Evolutionary conservation across 371 early-diverging fungal genomes (phyloP), one percentile per base, ranked within the genome.

Genomic region (Coemansia sp.): DNA sequence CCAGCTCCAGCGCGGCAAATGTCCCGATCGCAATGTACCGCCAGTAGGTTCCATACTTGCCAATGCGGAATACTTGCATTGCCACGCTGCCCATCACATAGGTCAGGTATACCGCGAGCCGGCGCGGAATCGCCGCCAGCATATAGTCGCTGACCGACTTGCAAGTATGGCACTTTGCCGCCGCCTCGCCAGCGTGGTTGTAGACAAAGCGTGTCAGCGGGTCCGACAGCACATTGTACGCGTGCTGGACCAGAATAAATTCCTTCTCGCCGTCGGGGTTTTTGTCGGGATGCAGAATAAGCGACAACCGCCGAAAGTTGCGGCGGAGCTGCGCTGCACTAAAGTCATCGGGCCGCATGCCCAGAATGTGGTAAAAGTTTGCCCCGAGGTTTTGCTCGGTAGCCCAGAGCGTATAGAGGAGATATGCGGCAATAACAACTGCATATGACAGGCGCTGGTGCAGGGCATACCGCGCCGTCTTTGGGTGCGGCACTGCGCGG

Each of bases 221-320:
- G 77, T 97, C 95, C 11, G 92, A 90, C 14, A 99, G 82, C 29
- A 96, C 85, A 63, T 94, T 95, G 81, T 97, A 99, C 3, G 99
- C 99, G 67, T 93, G 91, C 62, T 81, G 64, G 57, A 98, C 82
- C 75, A 93, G 89, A 69, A 95, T 94, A 80, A 98, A 98, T 82
- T 92, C 84, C 65, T 85, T 82, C 53, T 87, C 89, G 38, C 90
- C 88, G 40, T 75, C 80, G 16, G 92, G 86, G 65, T 91, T 90
- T 86, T 94, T 94, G 81, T 95, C 98, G 51, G 94, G 99, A 71
- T 99, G 99, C 81, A 91, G 94, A 64, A 89, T 89, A 60, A 93
- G 84, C 31, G 98, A 98, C 42, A 96, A 75, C 75, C 90, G 93
- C 56, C 93, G 86, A 83, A 92, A 97, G 16, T 93, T 91, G 83